A percentile compares a stretch with the other conserved stretches of the same genome.
These are phyloP conservation scores for Chrysoporthe deuterocubensis DNA, from an alignment of 2,329 filamentous ascomycete species.

Conservation along the genomic window DNA sequence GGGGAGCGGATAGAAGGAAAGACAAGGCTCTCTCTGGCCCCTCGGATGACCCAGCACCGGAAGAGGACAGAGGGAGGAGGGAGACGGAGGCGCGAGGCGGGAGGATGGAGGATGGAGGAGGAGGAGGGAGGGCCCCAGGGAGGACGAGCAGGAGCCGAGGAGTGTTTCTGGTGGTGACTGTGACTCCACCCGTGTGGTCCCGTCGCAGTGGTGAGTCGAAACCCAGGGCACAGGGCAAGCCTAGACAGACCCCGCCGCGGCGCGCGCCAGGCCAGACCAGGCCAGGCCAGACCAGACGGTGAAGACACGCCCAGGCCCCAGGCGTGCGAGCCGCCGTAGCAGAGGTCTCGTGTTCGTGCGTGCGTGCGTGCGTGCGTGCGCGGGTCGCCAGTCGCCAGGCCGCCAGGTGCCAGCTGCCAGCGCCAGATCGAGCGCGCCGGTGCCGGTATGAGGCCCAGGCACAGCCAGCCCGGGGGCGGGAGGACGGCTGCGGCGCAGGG, in stretches of 20 bases:
- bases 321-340: not conserved
- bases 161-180: not conserved
- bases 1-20: not conserved
- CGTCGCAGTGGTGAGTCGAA: not conserved
- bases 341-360: no score
- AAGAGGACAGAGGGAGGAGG: not conserved
- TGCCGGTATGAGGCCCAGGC: not conserved
- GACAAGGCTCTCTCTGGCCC: slow-evolving; percentile 2
- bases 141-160: not conserved
- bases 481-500: not conserved
- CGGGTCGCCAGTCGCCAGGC: no score
- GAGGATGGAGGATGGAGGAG: not conserved
- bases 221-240: no score
- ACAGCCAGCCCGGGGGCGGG: not conserved
- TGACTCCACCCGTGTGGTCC: slow-evolving; percentile 6
- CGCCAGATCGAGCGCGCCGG: not conserved
- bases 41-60: slow-evolving; percentile 25
- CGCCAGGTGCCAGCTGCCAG: not conserved
- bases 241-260: no score
- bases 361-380: no score
- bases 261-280: no score
- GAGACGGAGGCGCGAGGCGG: not conserved
- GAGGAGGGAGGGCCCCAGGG: not conserved
- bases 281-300: not conserved
- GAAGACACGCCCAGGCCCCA: not conserved